These are phyloP conservation scores for Alternaria gaisen DNA, from an alignment of 2,329 filamentous ascomycete species.

Conservation along the genomic window DNA sequence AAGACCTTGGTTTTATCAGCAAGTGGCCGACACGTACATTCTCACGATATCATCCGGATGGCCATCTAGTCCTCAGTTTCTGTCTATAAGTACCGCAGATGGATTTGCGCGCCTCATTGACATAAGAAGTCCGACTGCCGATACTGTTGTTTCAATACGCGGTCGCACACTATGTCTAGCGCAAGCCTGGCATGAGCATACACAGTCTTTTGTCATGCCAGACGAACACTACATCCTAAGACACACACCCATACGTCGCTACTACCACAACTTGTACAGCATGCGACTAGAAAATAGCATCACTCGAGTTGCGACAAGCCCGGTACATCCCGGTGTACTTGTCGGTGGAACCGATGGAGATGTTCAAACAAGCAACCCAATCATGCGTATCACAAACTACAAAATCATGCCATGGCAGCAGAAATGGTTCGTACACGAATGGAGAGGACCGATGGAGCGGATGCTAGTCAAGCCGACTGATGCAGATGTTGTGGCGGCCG, in stretches of 20 bases:
- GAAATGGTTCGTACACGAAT: conserved; percentile 67
- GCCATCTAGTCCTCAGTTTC: conserved; percentile 62
- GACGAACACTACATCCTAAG: conserved; percentile 65
- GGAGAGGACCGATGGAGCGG: conserved; percentile 49
- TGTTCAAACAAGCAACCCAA: conserved; percentile 61
- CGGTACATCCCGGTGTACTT: conserved; percentile 64
- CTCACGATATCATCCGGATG: conserved; percentile 59
- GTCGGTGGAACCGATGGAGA: conserved; percentile 62
- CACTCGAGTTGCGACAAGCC: conserved; percentile 58
- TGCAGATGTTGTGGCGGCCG: conserved; percentile 6
- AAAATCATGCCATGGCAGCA: conserved; percentile 64
- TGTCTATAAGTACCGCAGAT: conserved; percentile 63
- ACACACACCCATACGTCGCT: conserved; percentile 60
- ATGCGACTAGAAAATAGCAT: conserved; percentile 51
- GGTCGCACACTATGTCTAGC: conserved; percentile 59
- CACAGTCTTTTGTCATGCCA: conserved; percentile 62
- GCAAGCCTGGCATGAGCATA: conserved; percentile 64
- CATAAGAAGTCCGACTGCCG: conserved; percentile 57
- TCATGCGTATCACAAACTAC: conserved; percentile 59
- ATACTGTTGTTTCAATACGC: conserved; percentile 58
- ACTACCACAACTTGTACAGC: conserved; percentile 57
- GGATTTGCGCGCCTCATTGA: conserved; percentile 66
- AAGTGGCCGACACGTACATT: conserved; percentile 59
- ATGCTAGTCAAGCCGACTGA: conserved; percentile 10
- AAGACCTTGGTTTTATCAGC: conserved; percentile 55